A percentile compares a stretch with the other conserved stretches of the same genome.
Conservation (phyloP, 2,329 filamentous ascomycete genomes). For the Capronia epimyces region DNA sequence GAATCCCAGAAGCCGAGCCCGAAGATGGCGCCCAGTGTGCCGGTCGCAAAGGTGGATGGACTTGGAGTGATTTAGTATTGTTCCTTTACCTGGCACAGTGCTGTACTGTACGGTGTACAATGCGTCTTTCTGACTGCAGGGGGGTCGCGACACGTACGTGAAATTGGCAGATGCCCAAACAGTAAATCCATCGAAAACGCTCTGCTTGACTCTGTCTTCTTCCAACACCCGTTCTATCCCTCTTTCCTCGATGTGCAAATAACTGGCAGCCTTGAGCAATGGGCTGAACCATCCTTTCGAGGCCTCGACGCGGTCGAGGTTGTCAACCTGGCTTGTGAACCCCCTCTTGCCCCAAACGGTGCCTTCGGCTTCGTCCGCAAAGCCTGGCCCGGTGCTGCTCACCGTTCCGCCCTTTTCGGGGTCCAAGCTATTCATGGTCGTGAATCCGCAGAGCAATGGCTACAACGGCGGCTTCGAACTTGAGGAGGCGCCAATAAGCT, state of each 20-base stretch:
- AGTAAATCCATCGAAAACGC: neutral
- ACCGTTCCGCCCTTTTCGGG: neutral
- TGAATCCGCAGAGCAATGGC: neutral
- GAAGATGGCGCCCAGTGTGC: neutral
- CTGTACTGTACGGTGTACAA: neutral
- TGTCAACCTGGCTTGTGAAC: neutral
- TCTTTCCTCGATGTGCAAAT: neutral
- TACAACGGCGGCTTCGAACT: too few species aligned
- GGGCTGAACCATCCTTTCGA: neutral
- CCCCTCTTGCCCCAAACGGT: neutral
- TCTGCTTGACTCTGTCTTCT: constrained; percentile 3
- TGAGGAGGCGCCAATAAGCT: too few species aligned
- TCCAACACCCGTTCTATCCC: constrained; percentile 1
- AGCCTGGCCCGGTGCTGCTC: neutral
- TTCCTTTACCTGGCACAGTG: too few species aligned
- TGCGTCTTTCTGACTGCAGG: neutral
- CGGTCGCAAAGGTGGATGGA: neutral
- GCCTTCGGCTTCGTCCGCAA: neutral
- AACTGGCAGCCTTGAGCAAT: neutral
- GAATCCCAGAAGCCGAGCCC: constrained; percentile 34
- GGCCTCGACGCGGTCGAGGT: neutral
- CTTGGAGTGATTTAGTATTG: neutral
- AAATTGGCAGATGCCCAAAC: neutral
- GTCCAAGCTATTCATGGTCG: neutral
- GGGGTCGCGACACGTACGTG: neutral